These are phyloP conservation scores for Silene latifolia DNA, from an alignment of 148 eudicot species.

Conservation along the genomic window DNA sequence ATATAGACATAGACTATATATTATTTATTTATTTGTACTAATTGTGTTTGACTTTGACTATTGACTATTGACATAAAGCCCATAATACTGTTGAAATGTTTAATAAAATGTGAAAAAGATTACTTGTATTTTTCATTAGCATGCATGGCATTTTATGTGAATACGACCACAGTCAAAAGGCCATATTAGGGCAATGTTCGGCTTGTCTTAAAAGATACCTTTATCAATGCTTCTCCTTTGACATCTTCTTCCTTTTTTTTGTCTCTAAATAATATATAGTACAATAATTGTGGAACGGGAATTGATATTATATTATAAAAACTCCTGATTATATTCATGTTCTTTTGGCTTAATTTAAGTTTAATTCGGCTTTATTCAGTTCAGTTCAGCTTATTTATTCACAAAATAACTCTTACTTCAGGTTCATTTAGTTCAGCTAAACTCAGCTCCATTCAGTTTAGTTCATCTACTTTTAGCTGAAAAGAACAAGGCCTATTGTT, in stretches of 20 bases:
- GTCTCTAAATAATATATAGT: background rate
- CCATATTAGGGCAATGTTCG: constrained; percentile 8
- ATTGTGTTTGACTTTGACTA: constrained; percentile 26
- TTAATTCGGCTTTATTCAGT: too few species aligned
- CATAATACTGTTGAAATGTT: background rate
- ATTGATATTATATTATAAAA: too few species aligned
- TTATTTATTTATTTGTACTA: background rate
- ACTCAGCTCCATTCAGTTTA: too few species aligned
- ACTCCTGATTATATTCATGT: too few species aligned
- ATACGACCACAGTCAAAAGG: constrained; percentile 17
- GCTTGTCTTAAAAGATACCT: constrained; percentile 2
- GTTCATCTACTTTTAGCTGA: too few species aligned
- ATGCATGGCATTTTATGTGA: constrained; percentile 8
- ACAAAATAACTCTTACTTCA: too few species aligned
- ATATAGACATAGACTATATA: background rate
- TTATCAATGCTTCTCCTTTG: background rate
- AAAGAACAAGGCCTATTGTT: too few species aligned
- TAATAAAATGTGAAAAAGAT: constrained; percentile 3
- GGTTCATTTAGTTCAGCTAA: too few species aligned
- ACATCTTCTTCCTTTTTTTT: background rate
- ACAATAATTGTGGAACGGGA: too few species aligned
- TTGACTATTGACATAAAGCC: constrained; percentile 21
- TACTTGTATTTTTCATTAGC: background rate
- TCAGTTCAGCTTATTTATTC: too few species aligned
- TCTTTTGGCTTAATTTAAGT: too few species aligned